Evolutionary conservation across 106 monocot species (phyloP).

Genomic region (Acorus calamus): DNA sequence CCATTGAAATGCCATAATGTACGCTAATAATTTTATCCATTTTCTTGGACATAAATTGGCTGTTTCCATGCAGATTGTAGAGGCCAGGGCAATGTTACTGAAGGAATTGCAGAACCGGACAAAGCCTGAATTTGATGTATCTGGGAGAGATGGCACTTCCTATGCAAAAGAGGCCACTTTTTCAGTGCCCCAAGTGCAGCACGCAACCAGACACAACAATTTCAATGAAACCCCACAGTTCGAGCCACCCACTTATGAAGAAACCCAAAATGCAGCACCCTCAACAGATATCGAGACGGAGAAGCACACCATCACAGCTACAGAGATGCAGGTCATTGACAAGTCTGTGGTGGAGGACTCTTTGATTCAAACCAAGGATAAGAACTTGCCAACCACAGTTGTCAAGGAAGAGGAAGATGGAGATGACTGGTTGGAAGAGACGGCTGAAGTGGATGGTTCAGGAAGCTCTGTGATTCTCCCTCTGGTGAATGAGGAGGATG

Average conservation of each 20-base stretch:
- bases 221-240: background rate
- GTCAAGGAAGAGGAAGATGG: slow-evolving; percentile 14
- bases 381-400: background rate
- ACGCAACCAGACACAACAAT: background rate
- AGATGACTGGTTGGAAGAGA: slow-evolving; percentile 23
- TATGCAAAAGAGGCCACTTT: slow-evolving; percentile 7
- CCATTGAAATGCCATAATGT: no score
- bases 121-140: slow-evolving; percentile 5
- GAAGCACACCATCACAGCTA: slow-evolving; percentile 13
- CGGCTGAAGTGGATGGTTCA: slow-evolving; percentile 3
- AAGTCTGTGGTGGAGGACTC: slow-evolving; percentile 23
- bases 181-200: background rate
- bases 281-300: slow-evolving; percentile 10
- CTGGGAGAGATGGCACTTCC: slow-evolving; percentile 2
- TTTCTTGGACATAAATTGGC: background rate
- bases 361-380: background rate
- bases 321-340: slow-evolving; percentile 22
- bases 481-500: slow-evolving; percentile 18
- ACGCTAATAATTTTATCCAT: no score
- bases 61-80: slow-evolving; percentile 13
- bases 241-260: slow-evolving; percentile 1
- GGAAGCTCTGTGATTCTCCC: background rate
- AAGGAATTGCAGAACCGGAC: slow-evolving; percentile 21
- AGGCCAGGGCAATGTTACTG: slow-evolving; percentile 22
- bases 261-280: background rate